Evolutionary conservation across 1,139 yeast genomes (phyloP).

Genomic region (Zhuliangozyma parablackwelliae): DNA sequence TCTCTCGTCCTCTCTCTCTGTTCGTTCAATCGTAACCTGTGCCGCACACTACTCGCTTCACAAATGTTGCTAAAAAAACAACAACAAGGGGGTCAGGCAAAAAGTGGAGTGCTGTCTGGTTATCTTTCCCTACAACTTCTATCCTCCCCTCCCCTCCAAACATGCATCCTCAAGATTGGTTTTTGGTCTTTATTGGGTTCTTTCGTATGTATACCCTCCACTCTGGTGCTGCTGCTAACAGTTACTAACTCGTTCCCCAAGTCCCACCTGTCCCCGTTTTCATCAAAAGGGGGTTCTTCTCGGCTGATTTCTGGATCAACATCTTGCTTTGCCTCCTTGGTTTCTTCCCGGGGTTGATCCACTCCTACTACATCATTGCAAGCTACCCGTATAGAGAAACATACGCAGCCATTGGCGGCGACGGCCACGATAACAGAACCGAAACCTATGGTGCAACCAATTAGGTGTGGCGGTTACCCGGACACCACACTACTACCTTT

Average conservation of each 20-base stretch:
- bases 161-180: conserved; percentile 54
- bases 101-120: too few relatives aligned
- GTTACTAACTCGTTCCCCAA: conserved; percentile 5
- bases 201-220: conserved; percentile 28
- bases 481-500: too few relatives aligned
- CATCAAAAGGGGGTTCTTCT: conserved; percentile 67
- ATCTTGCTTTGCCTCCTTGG: conserved; percentile 73
- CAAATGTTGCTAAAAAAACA: too few relatives aligned
- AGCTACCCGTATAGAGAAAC: conserved; percentile 40
- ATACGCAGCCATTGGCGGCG: conserved; percentile 19
- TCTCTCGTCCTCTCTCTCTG: too few relatives aligned
- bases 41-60: too few relatives aligned
- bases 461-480: background rate
- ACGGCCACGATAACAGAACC: conserved; percentile 25
- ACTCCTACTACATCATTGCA: conserved; percentile 57
- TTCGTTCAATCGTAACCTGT: too few relatives aligned
- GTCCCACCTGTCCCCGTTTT: conserved; percentile 82
- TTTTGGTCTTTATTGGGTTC: conserved; percentile 73
- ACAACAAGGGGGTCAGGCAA: too few relatives aligned
- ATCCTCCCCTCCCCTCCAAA: too few relatives aligned
- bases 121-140: too few relatives aligned
- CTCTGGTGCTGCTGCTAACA: conserved; percentile 3
- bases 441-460: conserved; percentile 24
- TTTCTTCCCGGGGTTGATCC: conserved; percentile 74
- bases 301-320: conserved; percentile 71